Conservation (phyloP, 2,329 filamentous ascomycete species). For the Onygenales sp. region DNA sequence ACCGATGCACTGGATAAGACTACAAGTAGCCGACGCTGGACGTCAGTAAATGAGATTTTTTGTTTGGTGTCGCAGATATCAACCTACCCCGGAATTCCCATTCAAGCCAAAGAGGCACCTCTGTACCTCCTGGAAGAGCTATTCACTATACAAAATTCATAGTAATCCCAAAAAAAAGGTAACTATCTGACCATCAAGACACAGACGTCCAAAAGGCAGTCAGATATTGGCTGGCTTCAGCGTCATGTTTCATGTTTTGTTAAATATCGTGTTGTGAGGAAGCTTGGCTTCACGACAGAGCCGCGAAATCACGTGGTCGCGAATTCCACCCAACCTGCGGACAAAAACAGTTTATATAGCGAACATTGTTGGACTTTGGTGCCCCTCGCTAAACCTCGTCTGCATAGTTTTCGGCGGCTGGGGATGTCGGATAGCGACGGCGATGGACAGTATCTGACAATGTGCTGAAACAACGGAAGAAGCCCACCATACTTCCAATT, state of each 20-base stretch:
- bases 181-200: not conserved
- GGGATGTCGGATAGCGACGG: not conserved
- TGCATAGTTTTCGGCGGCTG: not conserved
- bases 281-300: not conserved
- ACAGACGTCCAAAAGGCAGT: not conserved
- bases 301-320: not conserved
- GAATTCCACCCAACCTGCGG: not conserved
- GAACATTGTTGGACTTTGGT: not conserved
- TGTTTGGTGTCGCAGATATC: not conserved
- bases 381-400: not conserved
- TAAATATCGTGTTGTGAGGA: not conserved
- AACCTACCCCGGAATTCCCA: slow-evolving; percentile 39
- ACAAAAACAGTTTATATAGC: not conserved
- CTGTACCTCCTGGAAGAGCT: not conserved
- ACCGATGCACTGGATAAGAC: slow-evolving; percentile 85
- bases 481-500: not conserved
- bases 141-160: too few relatives aligned
- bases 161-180: not conserved
- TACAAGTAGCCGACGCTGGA: slow-evolving; percentile 29
- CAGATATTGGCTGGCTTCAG: not conserved
- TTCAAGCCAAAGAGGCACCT: slow-evolving; percentile 11
- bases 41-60: not conserved
- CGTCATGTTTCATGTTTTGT: not conserved
- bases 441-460: not conserved
- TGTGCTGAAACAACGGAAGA: not conserved